Evolutionary conservation across 2,329 filamentous ascomycete genomes (phyloP).

Genomic region (Gaeumannomyces sp.): DNA sequence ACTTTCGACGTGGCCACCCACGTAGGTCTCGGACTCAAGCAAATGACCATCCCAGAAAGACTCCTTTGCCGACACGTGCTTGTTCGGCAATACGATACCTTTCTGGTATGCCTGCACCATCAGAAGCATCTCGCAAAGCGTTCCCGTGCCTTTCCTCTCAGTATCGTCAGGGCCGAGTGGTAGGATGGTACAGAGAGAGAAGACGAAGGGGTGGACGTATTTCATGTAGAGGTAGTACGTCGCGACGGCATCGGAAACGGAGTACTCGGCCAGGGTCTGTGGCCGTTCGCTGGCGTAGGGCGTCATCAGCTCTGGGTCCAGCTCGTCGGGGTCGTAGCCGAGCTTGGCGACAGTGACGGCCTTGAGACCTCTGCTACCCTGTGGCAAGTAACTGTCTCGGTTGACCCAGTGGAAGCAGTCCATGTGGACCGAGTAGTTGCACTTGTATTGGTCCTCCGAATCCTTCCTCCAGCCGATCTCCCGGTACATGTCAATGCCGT

Average conservation of each 20-base stretch:
- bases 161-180: slow-evolving; percentile 90
- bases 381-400: slow-evolving; percentile 93
- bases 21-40: slow-evolving; percentile 94
- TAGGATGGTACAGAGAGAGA: slow-evolving; percentile 95
- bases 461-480: slow-evolving; percentile 97
- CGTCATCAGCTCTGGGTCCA: slow-evolving; percentile 97
- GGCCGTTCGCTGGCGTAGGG: slow-evolving; percentile 84
- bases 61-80: slow-evolving; percentile 85
- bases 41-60: slow-evolving; percentile 96
- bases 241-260: slow-evolving; percentile 95
- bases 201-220: slow-evolving; percentile 99
- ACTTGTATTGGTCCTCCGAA: slow-evolving; percentile 92
- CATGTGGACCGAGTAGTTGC: slow-evolving; percentile 95
- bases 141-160: slow-evolving; percentile 91
- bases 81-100: slow-evolving; percentile 90
- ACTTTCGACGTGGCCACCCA: slow-evolving; percentile 97
- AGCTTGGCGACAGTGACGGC: slow-evolving; percentile 97
- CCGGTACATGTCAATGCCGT: slow-evolving; percentile 98
- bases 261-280: slow-evolving; percentile 94
- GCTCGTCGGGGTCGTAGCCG: slow-evolving; percentile 95
- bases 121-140: slow-evolving; percentile 97
- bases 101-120: slow-evolving; percentile 98
- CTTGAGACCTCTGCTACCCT: slow-evolving; percentile 94
- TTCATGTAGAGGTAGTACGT: slow-evolving; percentile 99
- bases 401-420: slow-evolving; percentile 99